Base-by-base conservation (phyloP, 495 filamentous ascomycete species). In the Neurospora terricola region DNA sequence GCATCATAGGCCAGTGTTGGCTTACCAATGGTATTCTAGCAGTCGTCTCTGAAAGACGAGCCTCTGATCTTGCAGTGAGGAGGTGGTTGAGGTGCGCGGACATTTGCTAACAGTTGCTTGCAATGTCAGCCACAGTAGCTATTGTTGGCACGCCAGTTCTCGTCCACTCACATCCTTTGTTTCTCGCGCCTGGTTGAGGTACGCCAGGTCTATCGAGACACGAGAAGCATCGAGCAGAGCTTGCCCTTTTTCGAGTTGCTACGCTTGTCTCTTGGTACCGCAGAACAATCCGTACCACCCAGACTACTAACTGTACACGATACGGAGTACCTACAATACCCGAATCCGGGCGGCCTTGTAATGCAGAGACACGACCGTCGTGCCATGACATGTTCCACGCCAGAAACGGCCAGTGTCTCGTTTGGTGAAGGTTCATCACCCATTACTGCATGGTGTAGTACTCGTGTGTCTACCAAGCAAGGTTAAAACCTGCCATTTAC, bases 211-310 rank as follows among this genome's bases (percentile, higher is more conserved):
- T 54, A 21, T 6, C 27, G 23, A 27, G 27, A 62, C 54, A 30
- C 23, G 45, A 21, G 45, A 54, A 54, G 45, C 45, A 23, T 23
- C 38, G 45, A 71, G 38, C 39, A 18, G 45, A 62, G 16, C 21
- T 7, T 70, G 27, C 30, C 38, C 66, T 70, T 70, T 70, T 37
- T 70, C 71, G 16, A 71, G 88, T 59, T 23, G 45, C 45, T 48
- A 48, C n/a, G n/a, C 45, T 48, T 48, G 45, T 48, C 45, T 54
- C 10, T 23, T 54, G 45, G 45, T 54, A 27, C 21, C 45, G 11
- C 45, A 54, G 45, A 54, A 54, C 45, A 54, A 54, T 23, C 21
- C 45, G 45, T 54, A 54, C 45, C 45, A 54, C 45, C 45, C 21
- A 54, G 45, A 21, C 45, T 54, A 54, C 45, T 6, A 23, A 54